Evolutionary conservation across 805 yeast species (phyloP).

Genomic region (Lipomyces mesembrius): DNA sequence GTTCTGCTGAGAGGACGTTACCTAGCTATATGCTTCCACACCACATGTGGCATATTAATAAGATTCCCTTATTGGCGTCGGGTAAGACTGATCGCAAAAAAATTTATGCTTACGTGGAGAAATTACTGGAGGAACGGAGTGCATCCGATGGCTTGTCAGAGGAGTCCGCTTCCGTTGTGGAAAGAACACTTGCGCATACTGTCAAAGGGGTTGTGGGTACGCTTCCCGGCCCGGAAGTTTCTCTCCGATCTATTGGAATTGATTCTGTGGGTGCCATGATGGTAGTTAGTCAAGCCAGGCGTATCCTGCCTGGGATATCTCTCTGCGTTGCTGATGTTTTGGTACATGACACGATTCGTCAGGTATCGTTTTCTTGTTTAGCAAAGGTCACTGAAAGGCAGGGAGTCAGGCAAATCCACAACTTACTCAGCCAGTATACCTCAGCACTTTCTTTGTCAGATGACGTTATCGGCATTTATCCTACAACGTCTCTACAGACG

Average conservation of each 20-base stretch:
- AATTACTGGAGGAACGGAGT: not conserved
- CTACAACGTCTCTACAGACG: conserved; percentile 15
- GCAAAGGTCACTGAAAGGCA: not conserved
- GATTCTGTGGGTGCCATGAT: conserved; percentile 30
- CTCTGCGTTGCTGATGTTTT: conserved; percentile 20
- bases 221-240: conserved; percentile 8
- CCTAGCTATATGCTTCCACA: conserved; percentile 38
- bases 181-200: conserved; percentile 8
- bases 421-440: not conserved
- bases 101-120: conserved; percentile 3
- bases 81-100: conserved; percentile 36
- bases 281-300: not conserved
- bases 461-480: conserved; percentile 10
- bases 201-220: conserved; percentile 8
- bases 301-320: not conserved
- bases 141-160: not conserved
- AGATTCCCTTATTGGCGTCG: conserved; percentile 36
- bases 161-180: conserved; percentile 7
- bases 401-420: not conserved
- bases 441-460: not conserved
- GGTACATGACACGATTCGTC: conserved; percentile 10
- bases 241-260: conserved; percentile 22
- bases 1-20: conserved; percentile 18
- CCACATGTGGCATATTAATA: conserved; percentile 10
- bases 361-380: not conserved